Base-by-base conservation (phyloP, 129 eudicot species). In the Heracleum sosnowskyi region DNA sequence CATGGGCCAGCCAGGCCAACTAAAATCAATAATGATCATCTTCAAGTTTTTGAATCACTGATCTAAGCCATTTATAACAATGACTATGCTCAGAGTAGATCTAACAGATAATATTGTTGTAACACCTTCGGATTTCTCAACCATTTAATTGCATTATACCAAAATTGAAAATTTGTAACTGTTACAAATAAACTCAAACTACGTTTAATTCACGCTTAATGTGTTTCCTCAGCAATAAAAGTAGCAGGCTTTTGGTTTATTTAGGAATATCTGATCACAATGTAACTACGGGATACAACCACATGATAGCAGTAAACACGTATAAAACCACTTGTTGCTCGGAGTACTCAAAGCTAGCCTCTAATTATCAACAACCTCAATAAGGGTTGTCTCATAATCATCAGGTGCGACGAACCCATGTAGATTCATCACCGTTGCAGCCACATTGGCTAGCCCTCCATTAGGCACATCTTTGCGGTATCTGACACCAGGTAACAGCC, bases 361-460 rank as follows among this genome's bases (percentile, higher is more conserved):
- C n/a, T 84, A 88, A 36, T 84, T 78, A 77, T 86, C 93, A 45
- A 79, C 89, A 7, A 89, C 93, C 83, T 89, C 93, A 53, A 89
- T 89, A 1, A 89, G 76, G 81, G 90, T 86, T 33, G 93, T 74
- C 85, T 89, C 93, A n/a, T 89, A 89, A 82, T 89, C 93, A 60
- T 80, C 69, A 24, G 93, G 93, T 3, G 93, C 90, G 57, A 82
- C 91, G 16, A 86, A 83, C 13, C 93, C 93, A 31, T 89, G 93
- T 0, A 89, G 86, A 62, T 86, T 89, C 83, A 89, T 89, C 70
- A 89, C 90, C 4, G 93, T 89, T 17, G 93, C 89, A 72, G 93
- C 93, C 71, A 89, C 93, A 55, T 89, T 89, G 62, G 93, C 90
- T 28, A 89, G 91, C 72, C 93, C 93, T 22, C 74, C 90, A 7